Evolutionary conservation across 805 yeast species (phyloP).

Genomic region (Nakazawaea ernobii): DNA sequence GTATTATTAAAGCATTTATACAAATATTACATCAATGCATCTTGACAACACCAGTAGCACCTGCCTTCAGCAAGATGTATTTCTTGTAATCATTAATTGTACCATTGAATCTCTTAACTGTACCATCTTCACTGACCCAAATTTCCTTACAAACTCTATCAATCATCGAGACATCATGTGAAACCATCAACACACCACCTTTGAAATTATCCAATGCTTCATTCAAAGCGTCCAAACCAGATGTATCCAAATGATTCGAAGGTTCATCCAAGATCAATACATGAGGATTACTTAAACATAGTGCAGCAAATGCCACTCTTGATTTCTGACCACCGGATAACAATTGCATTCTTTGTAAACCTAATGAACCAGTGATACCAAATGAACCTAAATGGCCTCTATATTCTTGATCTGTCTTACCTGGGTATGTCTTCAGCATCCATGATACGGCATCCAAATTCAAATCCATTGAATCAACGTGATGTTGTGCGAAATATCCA

Average conservation of each 20-base stretch:
- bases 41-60: constrained; percentile 84
- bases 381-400: constrained; percentile 95
- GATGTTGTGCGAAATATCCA: constrained; percentile 98
- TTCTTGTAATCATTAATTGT: constrained; percentile 84
- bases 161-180: constrained; percentile 93
- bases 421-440: constrained; percentile 88
- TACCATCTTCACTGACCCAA: constrained; percentile 90
- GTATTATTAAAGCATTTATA: no score
- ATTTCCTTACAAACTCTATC: constrained; percentile 86
- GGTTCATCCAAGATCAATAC: constrained; percentile 94
- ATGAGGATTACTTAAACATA: constrained; percentile 87
- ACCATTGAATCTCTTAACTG: constrained; percentile 76
- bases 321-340: constrained; percentile 98
- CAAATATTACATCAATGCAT: constrained; percentile 44
- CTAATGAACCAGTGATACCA: constrained; percentile 93
- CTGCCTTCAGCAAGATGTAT: constrained; percentile 75
- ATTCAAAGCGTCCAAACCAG: constrained; percentile 93
- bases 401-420: constrained; percentile 93
- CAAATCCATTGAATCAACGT: constrained; percentile 95
- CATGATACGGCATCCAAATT: constrained; percentile 83
- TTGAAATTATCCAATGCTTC: constrained; percentile 83
- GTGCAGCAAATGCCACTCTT: constrained; percentile 95
- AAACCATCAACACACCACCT: constrained; percentile 97
- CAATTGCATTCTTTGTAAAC: constrained; percentile 82
- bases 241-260: constrained; percentile 95